Conservation (phyloP, 2,329 filamentous ascomycete genomes). For the Colletotrichum lupini region DNA sequence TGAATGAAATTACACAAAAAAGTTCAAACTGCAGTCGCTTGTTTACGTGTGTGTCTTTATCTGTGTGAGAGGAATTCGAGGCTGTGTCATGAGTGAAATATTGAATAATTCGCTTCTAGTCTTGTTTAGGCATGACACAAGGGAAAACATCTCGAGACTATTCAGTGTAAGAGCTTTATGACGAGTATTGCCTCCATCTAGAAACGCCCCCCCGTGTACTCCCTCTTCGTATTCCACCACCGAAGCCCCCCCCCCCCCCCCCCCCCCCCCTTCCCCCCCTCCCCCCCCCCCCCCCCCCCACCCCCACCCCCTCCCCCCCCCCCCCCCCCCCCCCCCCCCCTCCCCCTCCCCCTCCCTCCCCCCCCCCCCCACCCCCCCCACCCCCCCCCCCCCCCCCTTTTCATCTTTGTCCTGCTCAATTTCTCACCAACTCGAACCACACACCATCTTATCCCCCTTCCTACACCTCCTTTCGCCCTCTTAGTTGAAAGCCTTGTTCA, state of each 20-base stretch:
- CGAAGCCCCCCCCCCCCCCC: too few relatives aligned
- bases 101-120: not conserved
- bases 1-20: not conserved
- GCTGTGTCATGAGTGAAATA: not conserved
- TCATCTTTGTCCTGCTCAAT: too few relatives aligned
- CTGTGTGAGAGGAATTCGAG: not conserved
- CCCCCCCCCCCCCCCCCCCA: too few relatives aligned
- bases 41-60: not conserved
- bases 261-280: too few relatives aligned
- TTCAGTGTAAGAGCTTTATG: not conserved
- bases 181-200: slow-evolving; percentile 1
- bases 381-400: too few relatives aligned
- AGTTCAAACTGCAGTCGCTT: not conserved
- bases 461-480: not conserved
- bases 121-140: not conserved
- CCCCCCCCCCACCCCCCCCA: too few relatives aligned
- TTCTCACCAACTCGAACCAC: too few relatives aligned
- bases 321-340: too few relatives aligned
- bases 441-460: not conserved
- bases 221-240: not conserved
- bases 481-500: slow-evolving; percentile 77
- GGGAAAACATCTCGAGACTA: not conserved
- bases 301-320: too few relatives aligned
- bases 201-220: not conserved
- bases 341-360: too few relatives aligned